Evolutionary conservation across 163 green algal species (phyloP), one percentile per base, ranked within the genome.

Genomic region (Coccomyxa subellipsoidea): DNA sequence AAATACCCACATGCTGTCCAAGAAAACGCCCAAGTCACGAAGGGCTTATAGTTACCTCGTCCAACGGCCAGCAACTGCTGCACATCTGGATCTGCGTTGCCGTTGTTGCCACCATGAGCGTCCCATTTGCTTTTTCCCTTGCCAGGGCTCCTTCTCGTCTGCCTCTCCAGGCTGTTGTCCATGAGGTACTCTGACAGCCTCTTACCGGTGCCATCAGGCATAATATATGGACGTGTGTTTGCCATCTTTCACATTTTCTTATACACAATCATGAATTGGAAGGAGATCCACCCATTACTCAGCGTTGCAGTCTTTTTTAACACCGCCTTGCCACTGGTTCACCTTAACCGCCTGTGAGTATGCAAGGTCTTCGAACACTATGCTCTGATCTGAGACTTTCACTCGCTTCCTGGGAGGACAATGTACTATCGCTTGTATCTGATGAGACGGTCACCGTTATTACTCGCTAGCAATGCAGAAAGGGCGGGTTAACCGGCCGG

Each of bases 11-110:
- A n/a, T n/a, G n/a, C n/a, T n/a, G n/a, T n/a, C n/a, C n/a, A n/a
- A n/a, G n/a, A n/a, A n/a, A n/a, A n/a, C n/a, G n/a, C n/a, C n/a
- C n/a, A n/a, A n/a, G n/a, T n/a, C n/a, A n/a, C n/a, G n/a, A n/a
- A n/a, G n/a, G n/a, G n/a, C n/a, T n/a, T n/a, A n/a, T n/a, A n/a
- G n/a, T n/a, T n/a, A 34, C 66, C n/a, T 73, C 66, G 31, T n/a
- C 66, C 66, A 32, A 73, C 66, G 27, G n/a, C 29, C 27, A 73
- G 29, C 29, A 73, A 34, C 29, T 32, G n/a, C 66, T 73, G 66
- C 66, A 73, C 66, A 73, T 73, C 66, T 73, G 66, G 66, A 73
- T 73, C 66, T 73, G 66, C 66, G 21, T 59, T 59, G 47, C 47
- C 47, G 23, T 34, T 23, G 32, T 73, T 36, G 66, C 21, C 4